Percentiles rank a stretch among this genome's conserved stretches.
These are phyloP conservation scores for Leptomonas seymouri DNA, from an alignment of 208 protist species.

Conservation along the genomic window DNA sequence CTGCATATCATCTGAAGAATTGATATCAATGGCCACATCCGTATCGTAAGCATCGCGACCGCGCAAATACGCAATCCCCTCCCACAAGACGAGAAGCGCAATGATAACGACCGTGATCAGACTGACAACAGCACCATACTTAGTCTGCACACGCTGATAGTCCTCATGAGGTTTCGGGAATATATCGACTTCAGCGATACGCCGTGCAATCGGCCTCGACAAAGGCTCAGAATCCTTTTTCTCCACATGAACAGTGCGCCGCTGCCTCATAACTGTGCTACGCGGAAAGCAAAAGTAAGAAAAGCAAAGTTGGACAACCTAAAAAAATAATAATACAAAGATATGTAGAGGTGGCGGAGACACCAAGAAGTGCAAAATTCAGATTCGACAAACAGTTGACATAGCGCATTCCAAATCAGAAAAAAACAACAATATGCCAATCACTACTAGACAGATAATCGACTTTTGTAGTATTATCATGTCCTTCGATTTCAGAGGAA, in stretches of 20 bases:
- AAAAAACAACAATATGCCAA: too few species aligned
- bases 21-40: slow-evolving; percentile 65
- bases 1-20: slow-evolving; percentile 42
- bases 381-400: too few species aligned
- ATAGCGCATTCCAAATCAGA: too few species aligned
- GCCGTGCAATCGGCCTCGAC: slow-evolving; percentile 24
- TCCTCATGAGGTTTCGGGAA: slow-evolving; percentile 76
- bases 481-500: too few species aligned
- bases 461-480: too few species aligned
- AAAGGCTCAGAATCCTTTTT: neutral
- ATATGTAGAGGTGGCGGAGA: too few species aligned
- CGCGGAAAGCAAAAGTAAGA: neutral
- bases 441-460: too few species aligned
- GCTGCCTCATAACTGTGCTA: slow-evolving; percentile 19
- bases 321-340: neutral
- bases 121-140: slow-evolving; percentile 52
- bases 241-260: neutral
- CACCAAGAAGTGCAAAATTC: too few species aligned
- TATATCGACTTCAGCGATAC: slow-evolving; percentile 50
- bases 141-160: slow-evolving; percentile 58
- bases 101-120: slow-evolving; percentile 48
- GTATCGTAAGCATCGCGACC: slow-evolving; percentile 67
- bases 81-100: slow-evolving; percentile 53
- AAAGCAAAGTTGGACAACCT: neutral
- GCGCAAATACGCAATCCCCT: slow-evolving; percentile 44